Percentiles rank a stretch among this genome's conserved stretches.
Evolutionary conservation across 208 protist species (phyloP).

Genomic region (Trypanosoma theileri): DNA sequence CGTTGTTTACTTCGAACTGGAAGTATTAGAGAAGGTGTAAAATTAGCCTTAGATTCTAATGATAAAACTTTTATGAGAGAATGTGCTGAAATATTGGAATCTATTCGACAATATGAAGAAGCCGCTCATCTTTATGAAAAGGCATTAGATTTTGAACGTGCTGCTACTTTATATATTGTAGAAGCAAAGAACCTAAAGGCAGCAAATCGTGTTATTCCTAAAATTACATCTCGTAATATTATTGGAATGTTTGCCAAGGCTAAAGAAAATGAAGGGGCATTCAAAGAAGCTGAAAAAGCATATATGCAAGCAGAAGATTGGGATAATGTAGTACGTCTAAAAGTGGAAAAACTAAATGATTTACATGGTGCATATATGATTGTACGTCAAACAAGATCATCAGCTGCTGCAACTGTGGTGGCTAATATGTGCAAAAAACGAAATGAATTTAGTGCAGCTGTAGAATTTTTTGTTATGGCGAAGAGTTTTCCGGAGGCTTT

Average conservation of each 20-base stretch:
- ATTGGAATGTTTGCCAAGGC: conserved; percentile 91
- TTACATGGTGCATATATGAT: conserved; percentile 94
- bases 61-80: conserved; percentile 75
- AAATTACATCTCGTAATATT: conserved; percentile 94
- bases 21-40: conserved; percentile 80
- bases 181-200: conserved; percentile 91
- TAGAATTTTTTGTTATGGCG: conserved; percentile 97
- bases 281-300: conserved; percentile 90
- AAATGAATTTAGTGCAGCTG: conserved; percentile 85
- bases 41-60: conserved; percentile 76
- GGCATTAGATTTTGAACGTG: conserved; percentile 87
- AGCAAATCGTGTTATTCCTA: conserved; percentile 76
- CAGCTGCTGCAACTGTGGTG: conserved; percentile 91
- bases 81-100: conserved; percentile 94
- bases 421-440: conserved; percentile 89
- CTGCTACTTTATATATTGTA: conserved; percentile 94
- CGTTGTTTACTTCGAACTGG: conserved; percentile 90
- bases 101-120: conserved; percentile 90
- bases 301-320: conserved; percentile 94
- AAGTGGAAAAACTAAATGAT: conserved; percentile 93
- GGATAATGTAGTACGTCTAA: conserved; percentile 95
- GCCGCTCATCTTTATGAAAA: conserved; percentile 95
- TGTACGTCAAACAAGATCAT: conserved; percentile 91
- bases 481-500: conserved; percentile 93
- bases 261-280: conserved; percentile 89